Percentiles rank a stretch among this genome's conserved stretches.
Conservation (phyloP, 2,329 filamentous ascomycete species). For the Zalaria sp. region DNA sequence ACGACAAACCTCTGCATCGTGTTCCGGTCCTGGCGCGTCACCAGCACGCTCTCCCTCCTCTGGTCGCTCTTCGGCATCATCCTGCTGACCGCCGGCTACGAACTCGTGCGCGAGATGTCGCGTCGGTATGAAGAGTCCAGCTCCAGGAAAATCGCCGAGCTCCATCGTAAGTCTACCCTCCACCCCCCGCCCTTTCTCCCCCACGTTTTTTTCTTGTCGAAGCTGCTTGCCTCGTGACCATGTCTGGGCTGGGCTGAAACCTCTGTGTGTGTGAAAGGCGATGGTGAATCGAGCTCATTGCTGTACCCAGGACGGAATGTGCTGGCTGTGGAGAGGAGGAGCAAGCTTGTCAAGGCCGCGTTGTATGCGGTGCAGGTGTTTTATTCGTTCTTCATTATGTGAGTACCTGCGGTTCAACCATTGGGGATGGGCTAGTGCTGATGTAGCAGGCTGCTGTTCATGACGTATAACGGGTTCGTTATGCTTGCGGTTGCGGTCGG, state of each 20-base stretch:
- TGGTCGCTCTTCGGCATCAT: constrained; percentile 73
- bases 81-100: constrained; percentile 79
- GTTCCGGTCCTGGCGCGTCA: constrained; percentile 82
- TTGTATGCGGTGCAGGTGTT: constrained; percentile 92
- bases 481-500: constrained; percentile 86
- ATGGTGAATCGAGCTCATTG: constrained; percentile 49
- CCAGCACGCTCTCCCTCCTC: constrained; percentile 57
- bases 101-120: constrained; percentile 65
- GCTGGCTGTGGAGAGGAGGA: constrained; percentile 47
- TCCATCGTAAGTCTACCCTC: constrained; percentile 20
- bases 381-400: constrained; percentile 99
- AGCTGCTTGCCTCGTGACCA: too few species aligned
- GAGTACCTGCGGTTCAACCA: constrained; percentile 31
- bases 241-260: neutral
- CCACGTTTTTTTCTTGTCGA: neutral
- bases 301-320: constrained; percentile 62
- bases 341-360: constrained; percentile 63
- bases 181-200: neutral
- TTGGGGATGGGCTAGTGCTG: neutral
- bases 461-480: constrained; percentile 99
- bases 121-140: constrained; percentile 57
- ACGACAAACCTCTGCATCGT: constrained; percentile 90
- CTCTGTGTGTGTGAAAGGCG: neutral
- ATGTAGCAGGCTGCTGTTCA: constrained; percentile 71
- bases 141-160: constrained; percentile 32